These are phyloP conservation scores for Penicillium nucicola DNA, from an alignment of 495 filamentous ascomycete genomes.

Conservation along the genomic window DNA sequence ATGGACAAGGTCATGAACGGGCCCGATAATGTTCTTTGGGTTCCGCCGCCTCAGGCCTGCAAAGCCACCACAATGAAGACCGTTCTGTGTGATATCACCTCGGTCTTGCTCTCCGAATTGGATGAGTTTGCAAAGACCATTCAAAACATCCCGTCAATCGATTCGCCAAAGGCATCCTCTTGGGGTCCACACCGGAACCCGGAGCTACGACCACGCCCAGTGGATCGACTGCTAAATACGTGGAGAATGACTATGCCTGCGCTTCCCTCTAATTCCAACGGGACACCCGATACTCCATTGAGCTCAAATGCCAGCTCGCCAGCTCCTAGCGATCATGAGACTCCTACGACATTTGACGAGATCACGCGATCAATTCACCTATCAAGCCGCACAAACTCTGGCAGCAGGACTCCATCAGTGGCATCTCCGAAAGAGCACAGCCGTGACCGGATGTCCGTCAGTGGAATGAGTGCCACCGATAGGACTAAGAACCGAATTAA, in stretches of 20 bases:
- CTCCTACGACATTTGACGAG: slow-evolving; percentile 71
- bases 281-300: slow-evolving; percentile 50
- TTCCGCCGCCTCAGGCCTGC: slow-evolving; percentile 68
- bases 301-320: slow-evolving; percentile 45
- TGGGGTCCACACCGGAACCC: slow-evolving; percentile 46
- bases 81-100: slow-evolving; percentile 88
- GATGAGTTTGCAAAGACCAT: slow-evolving; percentile 80
- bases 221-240: slow-evolving; percentile 39
- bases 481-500: slow-evolving; percentile 78
- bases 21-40: slow-evolving; percentile 56
- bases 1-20: slow-evolving; percentile 40
- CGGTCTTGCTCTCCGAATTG: slow-evolving; percentile 80
- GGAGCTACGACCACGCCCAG: slow-evolving; percentile 43
- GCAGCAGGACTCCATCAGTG: slow-evolving; percentile 31
- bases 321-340: slow-evolving; percentile 46
- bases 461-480: slow-evolving; percentile 80
- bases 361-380: slow-evolving; percentile 53
- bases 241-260: slow-evolving; percentile 79
- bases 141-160: slow-evolving; percentile 73
- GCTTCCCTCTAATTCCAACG: slow-evolving; percentile 50
- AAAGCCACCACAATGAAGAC: slow-evolving; percentile 92
- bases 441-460: slow-evolving; percentile 77
- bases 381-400: slow-evolving; percentile 34
- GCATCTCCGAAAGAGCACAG: slow-evolving; percentile 49
- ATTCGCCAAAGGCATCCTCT: slow-evolving; percentile 61